These are phyloP conservation scores for Carex kokanica DNA, from an alignment of 176 grass and related monocot genomes.

Conservation along the genomic window DNA sequence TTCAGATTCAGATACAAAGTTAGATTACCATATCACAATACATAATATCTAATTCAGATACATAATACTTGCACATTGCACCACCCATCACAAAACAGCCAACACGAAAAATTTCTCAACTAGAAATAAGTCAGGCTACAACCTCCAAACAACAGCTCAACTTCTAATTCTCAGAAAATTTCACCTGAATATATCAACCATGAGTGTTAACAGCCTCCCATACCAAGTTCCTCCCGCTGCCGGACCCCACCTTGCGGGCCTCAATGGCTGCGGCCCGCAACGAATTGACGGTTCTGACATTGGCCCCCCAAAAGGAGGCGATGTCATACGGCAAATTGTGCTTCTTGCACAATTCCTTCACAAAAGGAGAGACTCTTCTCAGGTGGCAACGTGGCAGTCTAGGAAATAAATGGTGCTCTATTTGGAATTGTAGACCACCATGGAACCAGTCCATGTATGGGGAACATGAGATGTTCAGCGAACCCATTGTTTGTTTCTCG, in stretches of 20 bases:
- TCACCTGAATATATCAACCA: slow-evolving; percentile 38
- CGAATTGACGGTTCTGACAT: slow-evolving; percentile 52
- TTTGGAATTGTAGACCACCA: slow-evolving; percentile 84
- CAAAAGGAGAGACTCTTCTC: slow-evolving; percentile 50
- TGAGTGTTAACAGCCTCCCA: slow-evolving; percentile 95
- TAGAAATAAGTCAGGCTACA: slow-evolving; percentile 9
- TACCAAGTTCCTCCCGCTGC: slow-evolving; percentile 50
- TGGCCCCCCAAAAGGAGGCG: slow-evolving; percentile 65
- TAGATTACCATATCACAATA: not conserved
- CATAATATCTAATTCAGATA: slow-evolving; percentile 21
- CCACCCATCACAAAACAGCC: too few relatives aligned
- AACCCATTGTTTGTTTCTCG: slow-evolving; percentile 82
- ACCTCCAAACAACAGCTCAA: not conserved
- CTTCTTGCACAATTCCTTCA: slow-evolving; percentile 91
- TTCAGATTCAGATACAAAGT: too few relatives aligned
- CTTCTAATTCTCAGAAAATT: not conserved
- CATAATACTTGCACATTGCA: not conserved
- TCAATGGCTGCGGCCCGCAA: slow-evolving; percentile 76
- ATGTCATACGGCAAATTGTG: slow-evolving; percentile 56
- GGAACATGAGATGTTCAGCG: slow-evolving; percentile 66
- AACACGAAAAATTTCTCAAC: slow-evolving; percentile 21
- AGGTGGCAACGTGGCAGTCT: slow-evolving; percentile 73
- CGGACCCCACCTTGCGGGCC: slow-evolving; percentile 39
- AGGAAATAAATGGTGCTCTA: slow-evolving; percentile 94
- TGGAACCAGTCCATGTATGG: slow-evolving; percentile 99